Evolutionary conservation across 331 rosid species (phyloP).

Genomic region (Rosa hybrid): DNA sequence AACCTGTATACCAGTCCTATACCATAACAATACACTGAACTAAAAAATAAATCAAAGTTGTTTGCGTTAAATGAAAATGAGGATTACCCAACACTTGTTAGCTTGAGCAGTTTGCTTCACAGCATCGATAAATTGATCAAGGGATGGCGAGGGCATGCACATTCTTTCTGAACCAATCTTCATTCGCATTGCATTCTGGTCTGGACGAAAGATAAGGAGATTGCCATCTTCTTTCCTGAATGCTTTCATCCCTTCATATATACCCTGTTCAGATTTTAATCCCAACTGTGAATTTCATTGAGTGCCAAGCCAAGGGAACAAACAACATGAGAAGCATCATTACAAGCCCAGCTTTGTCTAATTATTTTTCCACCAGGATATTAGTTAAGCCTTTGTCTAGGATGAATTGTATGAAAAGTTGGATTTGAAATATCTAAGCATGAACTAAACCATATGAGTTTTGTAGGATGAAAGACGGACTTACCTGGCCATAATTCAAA

Average conservation of each 20-base stretch:
- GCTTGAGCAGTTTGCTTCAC: slow-evolving; percentile 65
- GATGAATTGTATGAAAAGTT: background rate
- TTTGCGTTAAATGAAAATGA: background rate
- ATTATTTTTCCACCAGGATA: background rate
- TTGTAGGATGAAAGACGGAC: background rate
- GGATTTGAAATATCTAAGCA: background rate
- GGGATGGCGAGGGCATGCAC: slow-evolving; percentile 83
- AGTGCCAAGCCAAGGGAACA: background rate
- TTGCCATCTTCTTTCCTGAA: slow-evolving; percentile 69
- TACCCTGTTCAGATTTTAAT: slow-evolving; percentile 46
- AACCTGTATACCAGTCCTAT: background rate
- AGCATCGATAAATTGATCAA: slow-evolving; percentile 64
- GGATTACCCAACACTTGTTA: slow-evolving; percentile 77
- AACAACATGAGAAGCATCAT: background rate
- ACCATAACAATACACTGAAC: background rate
- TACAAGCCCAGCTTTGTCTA: background rate
- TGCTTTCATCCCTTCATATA: slow-evolving; percentile 89
- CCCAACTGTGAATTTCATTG: background rate
- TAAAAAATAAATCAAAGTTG: background rate
- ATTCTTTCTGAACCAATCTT: slow-evolving; percentile 73
- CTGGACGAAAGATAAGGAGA: slow-evolving; percentile 75
- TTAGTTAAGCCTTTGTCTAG: background rate
- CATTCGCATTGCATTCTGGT: slow-evolving; percentile 75
- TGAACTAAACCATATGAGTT: background rate
- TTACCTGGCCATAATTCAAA: slow-evolving; percentile 85